Base-by-base conservation (phyloP, 2,329 filamentous ascomycete genomes). In the Exophiala dermatitidis region DNA sequence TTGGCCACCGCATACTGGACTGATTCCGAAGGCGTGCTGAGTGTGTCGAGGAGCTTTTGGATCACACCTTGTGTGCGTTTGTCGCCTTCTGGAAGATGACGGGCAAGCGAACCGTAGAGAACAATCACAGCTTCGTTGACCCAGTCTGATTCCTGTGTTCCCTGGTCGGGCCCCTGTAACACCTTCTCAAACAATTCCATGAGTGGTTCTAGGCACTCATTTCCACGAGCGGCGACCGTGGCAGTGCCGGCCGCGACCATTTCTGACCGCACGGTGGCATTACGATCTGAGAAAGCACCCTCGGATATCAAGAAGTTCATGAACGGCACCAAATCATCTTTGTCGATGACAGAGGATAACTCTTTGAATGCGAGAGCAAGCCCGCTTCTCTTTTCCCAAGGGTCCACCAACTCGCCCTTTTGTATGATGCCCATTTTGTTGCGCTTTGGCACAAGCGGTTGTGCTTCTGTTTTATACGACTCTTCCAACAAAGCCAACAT, bases 41-140 rank as follows among this genome's bases (percentile, higher is more conserved):
- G 76, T 4, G 94, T 96, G 26, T 83, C 82, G 52, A 98, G 77
- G 26, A 98, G 77, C 58, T 90, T 83, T 62, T 91, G 85, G 47
- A 98, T 84, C 43, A 98, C 93, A 52, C 86, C 83, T 1, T 90
- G 89, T 46, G 97, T 82, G 64, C 94, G 90, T 60, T 82, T 73
- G 68, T 98, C 93, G n/a, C 90, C 89, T 5, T 83, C 72, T 61
- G 86, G 82, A 54, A 98, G 74, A 74, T 98, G 93, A 48, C 88
- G 83, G 41, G 90, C 93, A 36, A 98, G 74, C 48, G 94, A 91
- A 67, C 93, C 93, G 64, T 98, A 98, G 68, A 98, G 85, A 63
- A 98, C 93, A 62, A 98, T 90, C 48, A 98, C 90, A 12, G 94
- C 93, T 71, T 98, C 93, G 63, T 96, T 96, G 59, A 97, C 86